Evolutionary conservation across 1,139 yeast genomes (phyloP), one percentile per base, ranked within the genome.

Genomic region (Diutina scorzettiae): DNA sequence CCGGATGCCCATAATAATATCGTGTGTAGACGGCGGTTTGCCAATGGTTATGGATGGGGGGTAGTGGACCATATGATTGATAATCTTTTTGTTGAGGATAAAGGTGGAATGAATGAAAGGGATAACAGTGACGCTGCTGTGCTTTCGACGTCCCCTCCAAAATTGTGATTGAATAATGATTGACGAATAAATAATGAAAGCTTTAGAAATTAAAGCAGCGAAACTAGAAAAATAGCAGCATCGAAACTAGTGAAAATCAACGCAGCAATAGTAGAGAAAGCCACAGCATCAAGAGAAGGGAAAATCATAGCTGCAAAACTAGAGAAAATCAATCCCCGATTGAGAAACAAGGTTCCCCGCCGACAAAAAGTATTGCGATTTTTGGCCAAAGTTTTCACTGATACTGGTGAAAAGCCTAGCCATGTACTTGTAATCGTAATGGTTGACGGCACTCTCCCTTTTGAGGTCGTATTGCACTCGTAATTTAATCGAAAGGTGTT

Each of bases 331-430:
- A 47, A 91, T 74, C 57, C 98, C 99, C 17, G 96, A 84, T 59
- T 89, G 96, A 2, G 96, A 85, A 1, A 93, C 96, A 60, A 91
- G 71, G 60, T 91, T 91, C 73, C 99, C 99, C 1, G 99, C 93
- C 31, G 96, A 85, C 49, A 91, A 66, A 69, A 91, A 91, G 62
- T 91, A 24, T 24, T 24, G 11, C 11, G 11, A 11, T 24, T 24
- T 24, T 24, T 24, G 27, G 27, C 27, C 11, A 54, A 91, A 87
- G 55, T 91, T 89, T 59, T 86, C 96, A 56, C 86, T 87, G 45
- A 85, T 77, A 56, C 94, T 78, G 58, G 72, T 58, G 52, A 91
- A 79, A 3, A 87, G 86, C 52, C 93, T 69, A 2, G 80, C 63
- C 72, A 91, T 81, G 62, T 89, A 91, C 56, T 81, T 83, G 49